Conservation (phyloP, 805 yeast genomes). For the Barnettozyma wickerhamii region DNA sequence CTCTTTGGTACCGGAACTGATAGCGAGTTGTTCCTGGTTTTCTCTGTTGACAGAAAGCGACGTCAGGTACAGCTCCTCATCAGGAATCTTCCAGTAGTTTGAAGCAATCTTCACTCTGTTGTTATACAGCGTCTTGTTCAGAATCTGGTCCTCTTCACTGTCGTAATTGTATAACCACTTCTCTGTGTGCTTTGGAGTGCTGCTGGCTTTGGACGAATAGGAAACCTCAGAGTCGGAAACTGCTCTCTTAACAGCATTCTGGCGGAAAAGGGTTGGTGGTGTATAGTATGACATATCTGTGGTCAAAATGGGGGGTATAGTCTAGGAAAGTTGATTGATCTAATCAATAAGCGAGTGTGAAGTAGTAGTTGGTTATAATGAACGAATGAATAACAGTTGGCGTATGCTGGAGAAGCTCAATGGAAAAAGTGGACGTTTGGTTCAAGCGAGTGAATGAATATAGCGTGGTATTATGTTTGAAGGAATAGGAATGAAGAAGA, state of each 20-base stretch:
- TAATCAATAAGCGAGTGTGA: no score
- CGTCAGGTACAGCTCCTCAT: constrained; percentile 38
- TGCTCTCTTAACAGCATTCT: constrained; percentile 23
- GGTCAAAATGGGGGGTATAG: no score
- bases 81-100: constrained; percentile 27
- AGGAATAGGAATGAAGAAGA: no score
- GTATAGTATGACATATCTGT: constrained; percentile 21
- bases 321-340: no score
- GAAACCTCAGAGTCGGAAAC: constrained; percentile 14
- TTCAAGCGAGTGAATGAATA: neutral
- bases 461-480: no score
- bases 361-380: no score
- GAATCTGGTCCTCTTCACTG: constrained; percentile 28
- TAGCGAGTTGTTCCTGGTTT: constrained; percentile 37
- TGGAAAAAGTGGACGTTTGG: neutral
- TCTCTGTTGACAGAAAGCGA: constrained; percentile 33
- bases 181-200: constrained; percentile 13
- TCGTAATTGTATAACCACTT: constrained; percentile 19
- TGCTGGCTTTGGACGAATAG: constrained; percentile 7
- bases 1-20: constrained; percentile 42
- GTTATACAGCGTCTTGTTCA: constrained; percentile 39
- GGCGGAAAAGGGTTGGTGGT: constrained; percentile 24
- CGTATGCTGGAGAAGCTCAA: neutral
- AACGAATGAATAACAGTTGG: constrained; percentile 1
- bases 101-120: constrained; percentile 32